Evolutionary conservation across 345 rosid species (phyloP), one percentile per base, ranked within the genome.

Genomic region (Salix viminalis): DNA sequence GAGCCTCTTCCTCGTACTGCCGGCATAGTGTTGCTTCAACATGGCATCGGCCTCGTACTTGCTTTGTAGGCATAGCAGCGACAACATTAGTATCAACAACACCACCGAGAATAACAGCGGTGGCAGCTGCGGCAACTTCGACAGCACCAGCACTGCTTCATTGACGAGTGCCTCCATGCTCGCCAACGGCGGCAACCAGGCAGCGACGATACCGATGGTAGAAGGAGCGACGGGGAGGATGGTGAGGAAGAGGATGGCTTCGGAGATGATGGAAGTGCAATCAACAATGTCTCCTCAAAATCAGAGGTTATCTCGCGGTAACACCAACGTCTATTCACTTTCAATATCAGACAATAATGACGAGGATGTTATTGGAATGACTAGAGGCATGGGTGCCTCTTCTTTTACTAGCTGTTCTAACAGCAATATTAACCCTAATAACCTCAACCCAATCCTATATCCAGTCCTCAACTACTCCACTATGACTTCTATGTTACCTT

Each of bases 181-280:
- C 8, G 79, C 37, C 34, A 6, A 15, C 71, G 66, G 7, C 60
- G 67, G 5, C 74, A 67, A 48, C 70, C 69, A 56, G 5, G 23
- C n/a, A 6, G 5, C 21, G 26, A 7, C 13, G 12, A 41, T 6
- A 4, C 21, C 34, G 37, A 7, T 54, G 56, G 56, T 60, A 24
- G n/a, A 16, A 36, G 70, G 2, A 24, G n/a, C 16, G 76, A 23
- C 28, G 9, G 72, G 73, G 46, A 87, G 79, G 82, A 87, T 89
- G 96, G 85, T 83, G 82, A 85, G 97, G 75, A 95, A 96, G 83
- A 83, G 99, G 76, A 81, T 89, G 90, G 98, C 97, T 41, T 87
- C 97, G 0, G 99, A 96, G 83, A 86, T 92, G 91, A 87, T 86
- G 72, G 76, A 79, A 61, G 71, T 76, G 67, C 83, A 66, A 46